Evolutionary conservation across 1,284 basidiomycete species (phyloP).

Genomic region (Melampsora larici-populina): DNA sequence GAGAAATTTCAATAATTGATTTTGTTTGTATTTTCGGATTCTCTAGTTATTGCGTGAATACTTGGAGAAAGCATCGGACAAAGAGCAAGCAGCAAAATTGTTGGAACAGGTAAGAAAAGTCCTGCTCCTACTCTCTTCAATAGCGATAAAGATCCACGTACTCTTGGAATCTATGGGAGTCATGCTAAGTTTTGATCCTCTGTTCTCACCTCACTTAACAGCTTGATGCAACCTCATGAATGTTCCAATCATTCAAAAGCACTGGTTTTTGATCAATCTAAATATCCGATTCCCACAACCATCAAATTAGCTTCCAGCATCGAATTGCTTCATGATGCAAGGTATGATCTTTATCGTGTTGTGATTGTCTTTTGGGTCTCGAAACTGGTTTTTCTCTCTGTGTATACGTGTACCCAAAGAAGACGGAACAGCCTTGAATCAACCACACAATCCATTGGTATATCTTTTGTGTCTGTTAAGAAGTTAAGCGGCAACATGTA

Average conservation of each 20-base stretch:
- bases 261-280: not conserved
- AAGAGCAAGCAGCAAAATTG: slow-evolving; percentile 31
- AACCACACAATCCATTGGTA: no score
- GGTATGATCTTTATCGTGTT: no score
- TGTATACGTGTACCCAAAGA: no score
- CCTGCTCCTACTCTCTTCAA: not conserved
- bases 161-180: not conserved
- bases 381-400: no score
- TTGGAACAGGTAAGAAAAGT: slow-evolving; percentile 23
- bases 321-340: no score
- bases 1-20: not conserved
- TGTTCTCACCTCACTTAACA: not conserved
- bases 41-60: slow-evolving; percentile 19
- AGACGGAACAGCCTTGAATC: no score
- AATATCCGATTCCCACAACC: no score
- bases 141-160: not conserved
- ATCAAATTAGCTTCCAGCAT: no score
- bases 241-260: not conserved
- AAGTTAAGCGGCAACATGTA: no score
- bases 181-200: not conserved
- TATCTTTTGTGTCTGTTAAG: no score
- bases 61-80: slow-evolving; percentile 1
- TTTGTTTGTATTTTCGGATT: not conserved
- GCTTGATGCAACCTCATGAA: not conserved
- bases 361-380: no score